phyloP scores from a whole-genome alignment of 768 basidiomycete genomes.

The Boletales sp. region DNA sequence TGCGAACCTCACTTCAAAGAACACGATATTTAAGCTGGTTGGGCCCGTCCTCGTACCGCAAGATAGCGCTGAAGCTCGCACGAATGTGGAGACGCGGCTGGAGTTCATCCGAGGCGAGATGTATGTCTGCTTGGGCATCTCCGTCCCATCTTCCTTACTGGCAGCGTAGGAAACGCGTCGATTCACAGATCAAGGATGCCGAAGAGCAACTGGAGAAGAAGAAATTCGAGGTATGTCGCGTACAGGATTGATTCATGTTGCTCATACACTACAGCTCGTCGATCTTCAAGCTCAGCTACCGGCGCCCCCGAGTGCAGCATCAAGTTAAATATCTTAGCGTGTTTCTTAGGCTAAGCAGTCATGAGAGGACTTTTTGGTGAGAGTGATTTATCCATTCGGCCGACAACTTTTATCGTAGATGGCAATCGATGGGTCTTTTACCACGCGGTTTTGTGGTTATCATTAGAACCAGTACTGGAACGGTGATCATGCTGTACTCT shows the following conservation, averaged over 20 bases:
- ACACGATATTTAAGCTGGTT: slow-evolving; percentile 85
- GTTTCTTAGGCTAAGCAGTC: background rate
- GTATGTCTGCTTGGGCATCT: slow-evolving; percentile 40
- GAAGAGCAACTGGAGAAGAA: slow-evolving; percentile 76
- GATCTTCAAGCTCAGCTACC: slow-evolving; percentile 61
- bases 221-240: slow-evolving; percentile 63
- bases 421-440: too few relatives aligned
- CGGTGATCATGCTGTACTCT: too few relatives aligned
- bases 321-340: slow-evolving; percentile 4
- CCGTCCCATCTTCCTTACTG: slow-evolving; percentile 6
- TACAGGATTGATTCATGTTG: slow-evolving; percentile 1
- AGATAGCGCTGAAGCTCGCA: slow-evolving; percentile 81
- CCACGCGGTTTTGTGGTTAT: too few relatives aligned
- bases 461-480: too few relatives aligned
- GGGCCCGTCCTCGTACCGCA: slow-evolving; percentile 90
- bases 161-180: slow-evolving; percentile 65
- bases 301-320: slow-evolving; percentile 26
- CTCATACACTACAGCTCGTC: slow-evolving; percentile 46
- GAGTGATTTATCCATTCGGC: background rate
- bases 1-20: slow-evolving; percentile 62
- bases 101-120: slow-evolving; percentile 88
- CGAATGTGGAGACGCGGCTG: slow-evolving; percentile 84
- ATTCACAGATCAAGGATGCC: slow-evolving; percentile 75
- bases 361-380: background rate
- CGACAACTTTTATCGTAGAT: background rate